Base-by-base conservation (phyloP, 208 protist genomes). In the Spongospora subterranea region DNA sequence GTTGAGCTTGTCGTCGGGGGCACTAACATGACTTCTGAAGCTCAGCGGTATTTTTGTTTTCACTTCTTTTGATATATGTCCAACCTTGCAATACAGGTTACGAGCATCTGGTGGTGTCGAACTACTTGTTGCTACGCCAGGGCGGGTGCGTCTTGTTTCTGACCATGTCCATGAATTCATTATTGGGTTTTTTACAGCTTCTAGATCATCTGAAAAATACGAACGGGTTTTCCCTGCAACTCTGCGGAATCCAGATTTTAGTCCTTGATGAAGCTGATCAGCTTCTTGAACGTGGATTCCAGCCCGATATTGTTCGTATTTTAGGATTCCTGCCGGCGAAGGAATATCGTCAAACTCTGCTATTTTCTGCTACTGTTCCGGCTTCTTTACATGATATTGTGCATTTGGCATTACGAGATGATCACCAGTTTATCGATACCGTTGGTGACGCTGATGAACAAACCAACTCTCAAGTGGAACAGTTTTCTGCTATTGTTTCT, bases 171-270 rank as follows among this genome's bases (percentile, higher is more conserved):
- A 60, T 60, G 50, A 24, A 29, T 29, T 60, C 24, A 24, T 6
- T 24, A 29, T 6, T 29, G 13, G 50, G 6, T 60, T 29, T 24
- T 6, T 29, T 60, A 24, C 6, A 60, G 50, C 46, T 89, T 13
- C 41, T 89, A 46, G 88, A 89, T 46, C 88, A 89, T 46, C 41
- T 89, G 45, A 89, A 89, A 24, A 89, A 89, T 43, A 89, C 11
- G 11, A 20, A 13, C 20, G 88, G 88, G 11, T 13, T 89, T 6
- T 13, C 40, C 20, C 11, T 46, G 11, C 88, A 89, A 17, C 11
- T 60, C 13, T 32, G n/a, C 88, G 46, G 32, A 11, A 40, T 89
- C 39, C 40, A 43, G 32, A 46, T 50, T 1, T 11, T 89, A 11
- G 41, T 89, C n/a, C n/a, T 89, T 24, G 88, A 89, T n/a, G 88